phyloP scores from a whole-genome alignment of 306 rosid species.

The Potentilla sterilis region DNA sequence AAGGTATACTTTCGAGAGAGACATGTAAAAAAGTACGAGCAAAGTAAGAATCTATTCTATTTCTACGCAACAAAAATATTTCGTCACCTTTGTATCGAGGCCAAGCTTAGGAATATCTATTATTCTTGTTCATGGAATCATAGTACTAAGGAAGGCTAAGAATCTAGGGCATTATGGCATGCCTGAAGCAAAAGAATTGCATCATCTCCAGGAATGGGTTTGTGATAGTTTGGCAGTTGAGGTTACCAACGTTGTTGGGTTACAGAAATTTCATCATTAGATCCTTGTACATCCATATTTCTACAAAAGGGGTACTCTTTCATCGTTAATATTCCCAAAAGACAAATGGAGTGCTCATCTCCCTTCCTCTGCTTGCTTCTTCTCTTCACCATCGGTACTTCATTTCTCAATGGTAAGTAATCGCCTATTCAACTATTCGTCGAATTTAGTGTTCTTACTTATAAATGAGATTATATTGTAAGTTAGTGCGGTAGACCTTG shows the following conservation, averaged over 20 bases:
- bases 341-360: conserved; percentile 41
- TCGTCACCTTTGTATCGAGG: conserved; percentile 46
- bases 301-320: conserved; percentile 37
- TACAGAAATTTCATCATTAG: conserved; percentile 33
- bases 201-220: conserved; percentile 24
- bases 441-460: background rate
- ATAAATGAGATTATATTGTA: background rate
- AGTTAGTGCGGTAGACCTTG: background rate
- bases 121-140: conserved; percentile 18
- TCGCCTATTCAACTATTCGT: background rate
- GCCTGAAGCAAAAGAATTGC: conserved; percentile 61
- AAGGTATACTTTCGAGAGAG: conserved; percentile 48
- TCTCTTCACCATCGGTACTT: conserved; percentile 34
- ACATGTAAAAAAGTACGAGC: conserved; percentile 42
- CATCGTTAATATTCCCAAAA: conserved; percentile 29
- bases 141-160: conserved; percentile 38
- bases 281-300: conserved; percentile 17
- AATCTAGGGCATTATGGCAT: conserved; percentile 42
- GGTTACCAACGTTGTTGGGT: conserved; percentile 35
- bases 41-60: conserved; percentile 77
- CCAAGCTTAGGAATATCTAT: conserved; percentile 62
- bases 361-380: conserved; percentile 44
- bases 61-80: conserved; percentile 20
- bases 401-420: conserved; percentile 45
- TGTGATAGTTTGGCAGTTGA: conserved; percentile 8